Percentiles rank a stretch among this genome's conserved stretches.
These are phyloP conservation scores for Sporothrix brasiliensis DNA, from an alignment of 2,329 filamentous ascomycete species.

Conservation along the genomic window DNA sequence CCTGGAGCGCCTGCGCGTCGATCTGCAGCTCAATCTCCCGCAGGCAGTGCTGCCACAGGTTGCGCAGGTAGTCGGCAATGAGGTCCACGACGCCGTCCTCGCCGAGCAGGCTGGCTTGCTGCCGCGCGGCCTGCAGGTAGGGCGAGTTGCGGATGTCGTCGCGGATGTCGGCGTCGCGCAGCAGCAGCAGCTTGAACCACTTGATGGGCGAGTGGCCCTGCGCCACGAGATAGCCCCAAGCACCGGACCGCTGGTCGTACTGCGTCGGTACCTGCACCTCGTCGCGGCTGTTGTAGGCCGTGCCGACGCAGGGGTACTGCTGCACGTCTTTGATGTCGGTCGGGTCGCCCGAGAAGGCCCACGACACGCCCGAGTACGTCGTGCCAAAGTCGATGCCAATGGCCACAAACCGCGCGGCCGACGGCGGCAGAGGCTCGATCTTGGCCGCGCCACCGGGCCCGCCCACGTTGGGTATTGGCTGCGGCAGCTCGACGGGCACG, in stretches of 20 bases:
- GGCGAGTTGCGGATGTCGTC: conserved; percentile 30
- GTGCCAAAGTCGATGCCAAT: conserved; percentile 36
- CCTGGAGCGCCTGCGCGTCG: conserved; percentile 7
- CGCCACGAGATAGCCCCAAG: conserved; percentile 28
- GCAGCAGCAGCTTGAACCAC: conserved; percentile 36
- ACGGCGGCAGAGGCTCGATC: conserved; percentile 10
- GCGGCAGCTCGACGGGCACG: not conserved
- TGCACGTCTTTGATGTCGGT: conserved; percentile 23
- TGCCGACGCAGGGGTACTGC: conserved; percentile 19
- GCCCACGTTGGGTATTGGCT: not conserved
- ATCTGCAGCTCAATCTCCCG: conserved; percentile 37
- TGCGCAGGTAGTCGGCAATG: conserved; percentile 42
- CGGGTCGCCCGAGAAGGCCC: conserved; percentile 31
- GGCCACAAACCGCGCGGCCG: conserved; percentile 27
- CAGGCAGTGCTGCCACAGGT: conserved; percentile 43
- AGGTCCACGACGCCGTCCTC: conserved; percentile 38
- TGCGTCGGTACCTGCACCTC: conserved; percentile 33
- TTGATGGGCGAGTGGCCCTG: conserved; percentile 27
- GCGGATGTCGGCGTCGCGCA: conserved; percentile 32
- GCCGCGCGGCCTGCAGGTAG: conserved; percentile 22
- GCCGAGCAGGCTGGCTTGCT: conserved; percentile 7
- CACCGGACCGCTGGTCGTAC: conserved; percentile 24
- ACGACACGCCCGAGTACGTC: conserved; percentile 34
- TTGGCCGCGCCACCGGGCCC: not conserved
- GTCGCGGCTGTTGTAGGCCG: conserved; percentile 34